Percentiles rank a stretch among this genome's conserved stretches.
phyloP scores from a whole-genome alignment of 75 land plant species.

The Pseudotsuga menziesii region DNA sequence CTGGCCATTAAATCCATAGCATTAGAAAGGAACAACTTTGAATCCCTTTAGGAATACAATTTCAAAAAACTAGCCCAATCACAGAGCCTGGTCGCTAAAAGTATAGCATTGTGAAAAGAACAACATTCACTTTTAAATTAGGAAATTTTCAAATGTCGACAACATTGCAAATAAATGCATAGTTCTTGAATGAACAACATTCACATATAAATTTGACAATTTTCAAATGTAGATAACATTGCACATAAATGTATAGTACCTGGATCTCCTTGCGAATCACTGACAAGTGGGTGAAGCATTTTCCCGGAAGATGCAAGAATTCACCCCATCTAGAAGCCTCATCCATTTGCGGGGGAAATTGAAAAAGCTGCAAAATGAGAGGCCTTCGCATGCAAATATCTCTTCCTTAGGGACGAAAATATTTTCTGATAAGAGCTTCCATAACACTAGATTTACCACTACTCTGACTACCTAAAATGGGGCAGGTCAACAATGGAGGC shows the following conservation, averaged over 20 bases:
- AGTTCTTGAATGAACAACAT: too few relatives aligned
- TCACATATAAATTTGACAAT: too few relatives aligned
- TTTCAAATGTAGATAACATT: conserved; percentile 1
- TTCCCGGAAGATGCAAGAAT: conserved; percentile 71
- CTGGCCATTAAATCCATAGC: too few relatives aligned
- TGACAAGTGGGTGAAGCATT: conserved; percentile 62
- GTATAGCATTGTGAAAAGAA: too few relatives aligned
- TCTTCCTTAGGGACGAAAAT: conserved; percentile 71
- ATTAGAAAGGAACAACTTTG: too few relatives aligned
- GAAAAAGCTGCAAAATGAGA: conserved; percentile 75
- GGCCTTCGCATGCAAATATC: conserved; percentile 88
- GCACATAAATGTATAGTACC: conserved; percentile 18
- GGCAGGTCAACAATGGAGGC: conserved; percentile 73
- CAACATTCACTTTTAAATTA: too few relatives aligned
- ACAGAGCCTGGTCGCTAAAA: too few relatives aligned
- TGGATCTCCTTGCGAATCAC: conserved; percentile 79
- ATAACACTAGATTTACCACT: conserved; percentile 95
- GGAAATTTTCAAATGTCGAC: too few relatives aligned
- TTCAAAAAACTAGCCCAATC: too few relatives aligned
- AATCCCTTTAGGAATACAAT: too few relatives aligned
- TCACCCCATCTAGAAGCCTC: conserved; percentile 63
- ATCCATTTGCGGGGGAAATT: conserved; percentile 16
- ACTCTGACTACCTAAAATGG: conserved; percentile 93
- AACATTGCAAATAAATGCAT: too few relatives aligned
- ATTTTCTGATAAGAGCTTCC: conserved; percentile 82